Evolutionary conservation across 306 rosid genomes (phyloP).

Genomic region (barrel medic (Medicago truncatula)): MtrunA17r5.0-ANR NC_053048.1:24522001-24522500

Average conservation of each 20-base stretch:
- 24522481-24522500: constrained; percentile 18
- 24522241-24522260: constrained; percentile 38
- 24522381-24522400: not conserved
- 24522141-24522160: not conserved
- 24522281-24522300: constrained; percentile 29
- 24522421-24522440: not conserved
- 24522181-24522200: not conserved
- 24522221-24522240: not conserved
- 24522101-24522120: not conserved
- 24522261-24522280: constrained; percentile 47
- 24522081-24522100: not conserved
- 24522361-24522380: not conserved
- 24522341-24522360: not conserved
- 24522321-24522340: constrained; percentile 44
- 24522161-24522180: not conserved
- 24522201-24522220: not conserved
- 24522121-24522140: not conserved
- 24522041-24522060: constrained; percentile 15
- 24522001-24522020: no score
- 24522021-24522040: not conserved
- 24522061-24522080: not conserved
- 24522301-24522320: constrained; percentile 23
- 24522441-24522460: constrained; percentile 36
- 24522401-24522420: no score
- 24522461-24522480: constrained; percentile 44